Evolutionary conservation across 2,329 filamentous ascomycete genomes (phyloP).

Genomic region (Hymenoscyphus albidus): DNA sequence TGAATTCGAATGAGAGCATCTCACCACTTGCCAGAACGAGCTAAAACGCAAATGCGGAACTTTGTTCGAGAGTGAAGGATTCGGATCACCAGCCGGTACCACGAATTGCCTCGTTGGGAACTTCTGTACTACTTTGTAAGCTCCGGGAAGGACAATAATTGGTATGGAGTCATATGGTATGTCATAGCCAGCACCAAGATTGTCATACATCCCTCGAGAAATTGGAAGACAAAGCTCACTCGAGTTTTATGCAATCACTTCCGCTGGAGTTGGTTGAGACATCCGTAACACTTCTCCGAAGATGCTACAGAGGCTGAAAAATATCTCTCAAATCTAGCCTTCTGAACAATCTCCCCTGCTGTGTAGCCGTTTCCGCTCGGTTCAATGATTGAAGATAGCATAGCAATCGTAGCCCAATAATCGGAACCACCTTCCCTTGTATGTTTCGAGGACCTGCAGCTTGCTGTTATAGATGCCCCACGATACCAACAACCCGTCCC

Average conservation of each 20-base stretch:
- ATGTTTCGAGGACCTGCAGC: constrained; percentile 3
- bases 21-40: neutral
- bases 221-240: neutral
- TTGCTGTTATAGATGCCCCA: neutral
- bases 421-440: neutral
- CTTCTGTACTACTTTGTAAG: neutral
- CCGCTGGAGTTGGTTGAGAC: neutral
- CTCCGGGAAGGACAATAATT: neutral
- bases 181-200: neutral
- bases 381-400: neutral
- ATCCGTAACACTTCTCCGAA: neutral
- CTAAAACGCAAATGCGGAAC: neutral
- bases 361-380: neutral
- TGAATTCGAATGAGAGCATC: constrained; percentile 1
- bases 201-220: neutral
- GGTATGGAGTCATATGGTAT: constrained; percentile 1
- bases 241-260: neutral
- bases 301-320: neutral
- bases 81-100: neutral
- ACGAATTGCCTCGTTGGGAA: neutral
- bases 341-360: neutral
- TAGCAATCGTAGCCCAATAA: neutral
- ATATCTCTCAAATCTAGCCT: neutral
- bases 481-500: neutral
- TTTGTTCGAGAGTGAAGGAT: neutral